Conservation (phyloP, 352 stramenopile species). For the Elongisporangium anandrum region DNA sequence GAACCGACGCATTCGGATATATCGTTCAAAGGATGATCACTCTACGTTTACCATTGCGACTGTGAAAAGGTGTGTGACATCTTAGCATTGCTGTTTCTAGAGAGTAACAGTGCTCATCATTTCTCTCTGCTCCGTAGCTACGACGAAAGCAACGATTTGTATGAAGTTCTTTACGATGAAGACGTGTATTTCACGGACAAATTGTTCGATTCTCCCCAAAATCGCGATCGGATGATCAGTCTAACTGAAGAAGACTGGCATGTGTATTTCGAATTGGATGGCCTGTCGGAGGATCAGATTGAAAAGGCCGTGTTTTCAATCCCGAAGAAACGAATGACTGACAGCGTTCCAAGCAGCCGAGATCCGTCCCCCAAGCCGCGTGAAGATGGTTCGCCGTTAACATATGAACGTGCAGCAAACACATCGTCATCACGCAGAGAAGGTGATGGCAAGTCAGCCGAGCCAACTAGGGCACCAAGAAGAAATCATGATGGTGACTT, state of each 20-base stretch:
- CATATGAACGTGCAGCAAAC: constrained; percentile 4
- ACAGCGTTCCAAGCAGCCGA: constrained; percentile 18
- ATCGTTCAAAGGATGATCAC: constrained; percentile 50
- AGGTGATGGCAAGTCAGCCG: constrained; percentile 16
- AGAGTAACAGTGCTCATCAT: background rate
- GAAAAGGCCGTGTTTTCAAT: constrained; percentile 73
- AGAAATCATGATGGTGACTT: constrained; percentile 29
- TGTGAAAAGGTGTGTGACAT: constrained; percentile 35
- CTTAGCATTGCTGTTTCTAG: background rate
- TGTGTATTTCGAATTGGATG: constrained; percentile 55
- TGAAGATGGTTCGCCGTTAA: constrained; percentile 12
- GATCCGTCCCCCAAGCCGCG: constrained; percentile 30
- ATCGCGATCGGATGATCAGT: constrained; percentile 15
- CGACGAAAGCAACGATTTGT: constrained; percentile 32
- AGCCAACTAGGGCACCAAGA: background rate
- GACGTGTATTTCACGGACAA: constrained; percentile 15
- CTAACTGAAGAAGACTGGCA: constrained; percentile 51
- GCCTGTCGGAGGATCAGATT: constrained; percentile 49
- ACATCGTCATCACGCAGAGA: constrained; percentile 13
- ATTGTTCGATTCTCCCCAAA: constrained; percentile 6
- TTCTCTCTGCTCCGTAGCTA: constrained; percentile 12
- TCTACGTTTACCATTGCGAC: constrained; percentile 49
- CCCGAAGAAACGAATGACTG: constrained; percentile 48
- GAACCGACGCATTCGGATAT: constrained; percentile 59
- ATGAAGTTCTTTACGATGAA: constrained; percentile 37